Evolutionary conservation across 257 asterid genomes (phyloP).

Genomic region (Hygrophila difformis): DNA sequence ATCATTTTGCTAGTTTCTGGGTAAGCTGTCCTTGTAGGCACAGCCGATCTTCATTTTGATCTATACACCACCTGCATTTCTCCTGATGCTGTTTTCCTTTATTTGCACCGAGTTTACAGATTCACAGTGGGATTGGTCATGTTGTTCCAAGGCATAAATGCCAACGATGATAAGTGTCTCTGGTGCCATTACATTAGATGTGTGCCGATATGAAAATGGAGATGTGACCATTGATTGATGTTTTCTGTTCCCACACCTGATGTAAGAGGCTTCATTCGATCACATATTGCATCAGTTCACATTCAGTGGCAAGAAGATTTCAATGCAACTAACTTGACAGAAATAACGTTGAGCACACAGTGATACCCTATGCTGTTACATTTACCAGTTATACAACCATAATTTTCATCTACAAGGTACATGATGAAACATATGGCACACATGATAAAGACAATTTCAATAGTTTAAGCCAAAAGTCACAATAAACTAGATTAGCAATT

Average conservation of each 20-base stretch:
- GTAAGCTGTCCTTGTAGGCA: conserved; percentile 30
- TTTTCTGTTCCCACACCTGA: no score
- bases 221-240: conserved; percentile 36
- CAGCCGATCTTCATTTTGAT: conserved; percentile 1
- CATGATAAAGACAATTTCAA: no score
- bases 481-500: conserved; percentile 11
- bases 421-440: no score
- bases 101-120: conserved; percentile 45
- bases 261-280: background rate
- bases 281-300: conserved; percentile 8
- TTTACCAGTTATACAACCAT: no score
- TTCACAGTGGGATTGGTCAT: conserved; percentile 58
- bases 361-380: no score
- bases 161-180: conserved; percentile 50
- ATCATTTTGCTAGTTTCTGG: conserved; percentile 46
- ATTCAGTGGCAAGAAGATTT: background rate
- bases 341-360: no score
- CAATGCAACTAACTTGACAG: no score
- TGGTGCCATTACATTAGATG: conserved; percentile 97
- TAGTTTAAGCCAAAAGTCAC: no score
- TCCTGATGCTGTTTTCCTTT: background rate
- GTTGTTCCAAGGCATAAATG: conserved; percentile 75
- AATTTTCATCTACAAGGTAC: no score
- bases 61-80: background rate
- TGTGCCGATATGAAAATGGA: conserved; percentile 92